Evolutionary conservation across 2,329 filamentous ascomycete genomes (phyloP).

Genomic region (Ophiostoma sp.): DNA sequence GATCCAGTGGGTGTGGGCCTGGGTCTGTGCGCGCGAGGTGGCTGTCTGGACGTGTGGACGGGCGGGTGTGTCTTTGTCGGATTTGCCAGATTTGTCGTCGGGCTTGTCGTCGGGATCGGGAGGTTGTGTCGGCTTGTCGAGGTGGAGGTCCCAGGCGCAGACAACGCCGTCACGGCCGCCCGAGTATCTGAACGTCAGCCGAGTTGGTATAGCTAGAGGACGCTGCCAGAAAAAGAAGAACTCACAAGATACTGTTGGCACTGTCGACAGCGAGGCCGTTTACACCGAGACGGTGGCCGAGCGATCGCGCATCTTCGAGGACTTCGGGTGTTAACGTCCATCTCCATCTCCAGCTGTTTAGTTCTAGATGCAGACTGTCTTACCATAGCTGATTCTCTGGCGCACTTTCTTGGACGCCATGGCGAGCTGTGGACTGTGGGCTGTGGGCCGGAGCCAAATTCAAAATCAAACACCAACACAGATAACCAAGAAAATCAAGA

Average conservation of each 20-base stretch:
- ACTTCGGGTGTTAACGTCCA: slow-evolving; percentile 38
- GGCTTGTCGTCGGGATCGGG: slow-evolving; percentile 21
- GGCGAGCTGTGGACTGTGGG: slow-evolving; percentile 25
- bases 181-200: slow-evolving; percentile 63
- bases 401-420: slow-evolving; percentile 59
- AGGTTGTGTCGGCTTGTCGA: slow-evolving; percentile 47
- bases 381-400: slow-evolving; percentile 63
- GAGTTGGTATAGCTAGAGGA: not conserved
- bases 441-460: not conserved
- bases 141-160: slow-evolving; percentile 88
- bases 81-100: slow-evolving; percentile 24
- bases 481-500: not conserved
- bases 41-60: slow-evolving; percentile 38
- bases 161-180: slow-evolving; percentile 92
- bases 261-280: slow-evolving; percentile 88
- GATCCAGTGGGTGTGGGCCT: slow-evolving; percentile 91
- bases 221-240: slow-evolving; percentile 8
- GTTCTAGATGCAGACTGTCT: slow-evolving; percentile 29
- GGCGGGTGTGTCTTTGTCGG: slow-evolving; percentile 29
- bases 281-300: slow-evolving; percentile 87
- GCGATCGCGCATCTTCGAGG: slow-evolving; percentile 56
- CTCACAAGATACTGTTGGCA: slow-evolving; percentile 79
- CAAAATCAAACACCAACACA: not conserved
- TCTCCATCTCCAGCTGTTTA: not conserved
- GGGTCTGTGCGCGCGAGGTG: slow-evolving; percentile 56